Evolutionary conservation across 495 filamentous ascomycete genomes (phyloP).

Genomic region (Lichenothelia convexa): DNA sequence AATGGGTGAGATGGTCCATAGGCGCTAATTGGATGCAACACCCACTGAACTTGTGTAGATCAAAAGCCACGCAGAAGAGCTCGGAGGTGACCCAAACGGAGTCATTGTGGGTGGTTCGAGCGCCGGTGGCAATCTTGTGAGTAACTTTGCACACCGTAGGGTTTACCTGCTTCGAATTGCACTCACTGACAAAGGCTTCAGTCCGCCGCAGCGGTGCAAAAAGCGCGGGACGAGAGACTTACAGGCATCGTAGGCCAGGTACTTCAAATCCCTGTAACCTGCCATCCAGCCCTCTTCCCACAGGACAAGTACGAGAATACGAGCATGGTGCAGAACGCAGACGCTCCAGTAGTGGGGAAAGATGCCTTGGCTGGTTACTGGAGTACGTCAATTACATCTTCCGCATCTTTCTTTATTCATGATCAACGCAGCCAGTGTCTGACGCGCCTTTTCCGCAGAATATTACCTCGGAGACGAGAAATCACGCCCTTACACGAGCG

Average conservation of each 20-base stretch:
- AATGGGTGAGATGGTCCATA: background rate
- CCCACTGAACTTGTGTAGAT: background rate
- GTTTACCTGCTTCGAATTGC: background rate
- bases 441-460: too few relatives aligned
- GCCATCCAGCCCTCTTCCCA: conserved; percentile 16
- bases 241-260: conserved; percentile 15
- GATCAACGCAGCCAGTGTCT: too few relatives aligned
- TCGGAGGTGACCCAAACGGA: background rate
- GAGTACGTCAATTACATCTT: too few relatives aligned
- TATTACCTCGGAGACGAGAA: conserved; percentile 9
- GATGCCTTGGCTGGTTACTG: conserved; percentile 13
- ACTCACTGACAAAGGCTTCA: background rate
- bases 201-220: background rate
- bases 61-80: background rate
- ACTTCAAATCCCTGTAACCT: conserved; percentile 13
- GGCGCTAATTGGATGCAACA: background rate
- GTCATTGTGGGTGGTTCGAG: background rate
- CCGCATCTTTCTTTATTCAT: too few relatives aligned
- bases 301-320: conserved; percentile 15
- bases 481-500: conserved; percentile 10
- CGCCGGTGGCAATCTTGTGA: background rate
- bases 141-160: background rate
- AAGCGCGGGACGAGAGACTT: conserved; percentile 9
- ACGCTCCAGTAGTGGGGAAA: conserved; percentile 11
- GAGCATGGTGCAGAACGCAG: conserved; percentile 13